Evolutionary conservation across 208 protist genomes (phyloP).

Genomic region (Trypanosoma congolense): DNA sequence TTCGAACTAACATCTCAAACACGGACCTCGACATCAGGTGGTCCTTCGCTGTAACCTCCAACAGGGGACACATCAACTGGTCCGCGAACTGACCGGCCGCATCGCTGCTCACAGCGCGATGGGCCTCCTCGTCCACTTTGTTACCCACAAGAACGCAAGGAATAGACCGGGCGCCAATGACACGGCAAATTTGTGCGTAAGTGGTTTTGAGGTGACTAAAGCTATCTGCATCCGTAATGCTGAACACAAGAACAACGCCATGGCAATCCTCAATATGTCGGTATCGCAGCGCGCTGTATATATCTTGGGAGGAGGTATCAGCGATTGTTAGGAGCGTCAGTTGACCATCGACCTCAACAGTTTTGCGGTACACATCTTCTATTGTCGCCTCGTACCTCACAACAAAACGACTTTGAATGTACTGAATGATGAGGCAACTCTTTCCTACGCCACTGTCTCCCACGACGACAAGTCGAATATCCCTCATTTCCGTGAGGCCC

Average conservation of each 20-base stretch:
- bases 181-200: slow-evolving; percentile 27
- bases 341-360: slow-evolving; percentile 68
- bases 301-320: slow-evolving; percentile 91
- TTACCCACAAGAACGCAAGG: slow-evolving; percentile 62
- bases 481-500: slow-evolving; percentile 16
- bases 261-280: slow-evolving; percentile 41
- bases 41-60: slow-evolving; percentile 70
- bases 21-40: slow-evolving; percentile 32
- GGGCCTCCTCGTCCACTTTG: slow-evolving; percentile 43
- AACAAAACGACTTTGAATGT: slow-evolving; percentile 61
- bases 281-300: slow-evolving; percentile 72
- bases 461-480: slow-evolving; percentile 53
- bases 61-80: slow-evolving; percentile 40
- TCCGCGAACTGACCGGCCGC: slow-evolving; percentile 34
- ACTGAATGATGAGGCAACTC: slow-evolving; percentile 69
- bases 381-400: slow-evolving; percentile 79
- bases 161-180: slow-evolving; percentile 7
- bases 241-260: slow-evolving; percentile 68
- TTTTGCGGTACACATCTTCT: slow-evolving; percentile 70
- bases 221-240: slow-evolving; percentile 63
- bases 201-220: slow-evolving; percentile 48
- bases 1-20: slow-evolving; percentile 43
- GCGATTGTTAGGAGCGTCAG: slow-evolving; percentile 87
- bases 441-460: slow-evolving; percentile 61
- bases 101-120: slow-evolving; percentile 37